These are phyloP conservation scores for Tillandsia leiboldiana DNA, from an alignment of 176 grass and related monocot genomes.

Conservation along the genomic window DNA sequence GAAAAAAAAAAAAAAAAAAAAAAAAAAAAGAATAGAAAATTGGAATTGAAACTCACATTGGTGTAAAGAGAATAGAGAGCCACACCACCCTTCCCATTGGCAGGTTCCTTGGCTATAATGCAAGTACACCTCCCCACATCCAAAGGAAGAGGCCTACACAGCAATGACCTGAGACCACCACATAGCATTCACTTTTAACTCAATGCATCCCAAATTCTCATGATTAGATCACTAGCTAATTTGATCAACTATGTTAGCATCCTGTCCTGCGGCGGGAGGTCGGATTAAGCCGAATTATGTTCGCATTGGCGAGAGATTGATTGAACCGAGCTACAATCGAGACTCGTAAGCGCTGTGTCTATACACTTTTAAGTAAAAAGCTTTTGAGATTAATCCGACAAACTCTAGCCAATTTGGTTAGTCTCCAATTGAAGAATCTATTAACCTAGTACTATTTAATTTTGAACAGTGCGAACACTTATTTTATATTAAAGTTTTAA, in stretches of 20 bases:
- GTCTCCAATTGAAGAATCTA: too few species aligned
- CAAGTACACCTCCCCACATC: constrained; percentile 90
- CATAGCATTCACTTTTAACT: background rate
- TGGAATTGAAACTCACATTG: constrained; percentile 38
- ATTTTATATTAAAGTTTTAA: too few species aligned
- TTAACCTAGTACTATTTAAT: too few species aligned
- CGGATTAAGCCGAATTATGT: too few species aligned
- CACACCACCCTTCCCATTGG: constrained; percentile 38
- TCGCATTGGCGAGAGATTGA: too few species aligned
- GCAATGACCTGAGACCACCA: constrained; percentile 43
- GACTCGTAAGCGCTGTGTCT: too few species aligned
- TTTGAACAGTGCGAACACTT: too few species aligned
- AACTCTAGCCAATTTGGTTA: background rate
- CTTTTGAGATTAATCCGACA: background rate
- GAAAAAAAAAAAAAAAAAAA: too few species aligned
- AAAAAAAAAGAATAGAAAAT: too few species aligned
- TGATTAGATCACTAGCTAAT: background rate
- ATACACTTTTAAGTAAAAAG: too few species aligned
- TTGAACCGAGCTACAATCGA: too few species aligned
- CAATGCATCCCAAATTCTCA: background rate
- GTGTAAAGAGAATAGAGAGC: constrained; percentile 83
- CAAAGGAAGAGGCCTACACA: constrained; percentile 66
- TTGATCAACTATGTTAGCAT: background rate
- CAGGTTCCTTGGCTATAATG: constrained; percentile 64
- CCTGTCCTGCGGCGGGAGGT: too few species aligned